Base-by-base conservation (phyloP, 495 filamentous ascomycete genomes). In the Bryoglossum gracile region DNA sequence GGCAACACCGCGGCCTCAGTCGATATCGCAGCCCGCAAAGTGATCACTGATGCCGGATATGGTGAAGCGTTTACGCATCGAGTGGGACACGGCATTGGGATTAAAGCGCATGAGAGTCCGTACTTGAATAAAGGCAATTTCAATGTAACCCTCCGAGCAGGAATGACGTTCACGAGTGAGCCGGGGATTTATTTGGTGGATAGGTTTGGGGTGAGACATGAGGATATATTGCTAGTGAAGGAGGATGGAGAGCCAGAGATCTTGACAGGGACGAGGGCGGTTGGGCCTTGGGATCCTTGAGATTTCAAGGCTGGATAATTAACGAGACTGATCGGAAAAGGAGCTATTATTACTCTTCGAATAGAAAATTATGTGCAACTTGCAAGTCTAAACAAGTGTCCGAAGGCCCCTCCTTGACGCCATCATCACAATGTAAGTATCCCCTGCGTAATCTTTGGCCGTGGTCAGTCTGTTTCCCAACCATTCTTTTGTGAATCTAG, bases 81-180 rank as follows among this genome's bases (percentile, higher is more conserved):
- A 2, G 62, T 78, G 2, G 74, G 75, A 6, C 76, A 80, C 42
- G 70, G 75, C 4, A 74, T 78, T 24, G 76, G 75, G 4, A 77
- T 80, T 24, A 80, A 78, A 62, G 69, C 22, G 3, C 41, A 52
- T 53, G 75, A 77, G 56, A 72, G 68, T 32, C 75, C 75, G 0
- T 78, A 78, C 53, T 58, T 80, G 36, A 74, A 78, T 51, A 68
- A 78, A 45, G 73, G 74, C 38, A 78, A 78, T 49, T 35, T 50
- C n/a, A 47, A 51, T 17, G 60, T 57, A 1, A 46, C 52, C 11
- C 59, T 78, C 16, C 65, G 63, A 34, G 61, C 65, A 1, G 75
- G 75, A 0, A 80, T 79, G 75, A 60, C 65, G 0, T 77, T 77
- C 51, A 78, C 77, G 0, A 69, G 68, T 16, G 77, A 79, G 61